These are phyloP conservation scores for Salicornia ramosissima DNA, from an alignment of 148 eudicot genomes.

Conservation along the genomic window DNA sequence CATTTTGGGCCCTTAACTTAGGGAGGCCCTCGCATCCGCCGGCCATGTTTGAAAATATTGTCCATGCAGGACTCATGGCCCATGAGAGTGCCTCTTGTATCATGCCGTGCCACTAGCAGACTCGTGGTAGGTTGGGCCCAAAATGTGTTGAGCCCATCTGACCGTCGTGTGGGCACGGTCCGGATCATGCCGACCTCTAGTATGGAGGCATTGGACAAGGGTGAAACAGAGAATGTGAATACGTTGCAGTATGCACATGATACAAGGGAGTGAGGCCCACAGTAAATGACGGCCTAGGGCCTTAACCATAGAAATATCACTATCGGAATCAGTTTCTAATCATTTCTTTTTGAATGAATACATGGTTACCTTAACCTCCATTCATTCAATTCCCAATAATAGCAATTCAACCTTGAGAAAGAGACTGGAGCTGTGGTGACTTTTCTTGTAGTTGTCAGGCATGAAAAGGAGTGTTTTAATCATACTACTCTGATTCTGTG, in stretches of 20 bases:
- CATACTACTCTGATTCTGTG: constrained; percentile 27
- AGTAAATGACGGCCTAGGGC: constrained; percentile 1
- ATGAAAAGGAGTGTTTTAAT: not conserved
- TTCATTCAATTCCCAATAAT: constrained; percentile 7
- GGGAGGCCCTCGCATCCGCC: too few relatives aligned
- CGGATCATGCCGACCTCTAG: too few relatives aligned
- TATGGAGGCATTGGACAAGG: too few relatives aligned
- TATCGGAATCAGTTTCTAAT: not conserved
- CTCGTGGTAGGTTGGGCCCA: not conserved
- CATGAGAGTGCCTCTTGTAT: too few relatives aligned
- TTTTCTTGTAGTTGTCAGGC: constrained; percentile 1
- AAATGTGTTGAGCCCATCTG: too few relatives aligned
- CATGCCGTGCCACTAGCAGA: too few relatives aligned
- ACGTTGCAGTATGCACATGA: constrained; percentile 1
- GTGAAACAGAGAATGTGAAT: constrained; percentile 12
- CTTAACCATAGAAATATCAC: constrained; percentile 10
- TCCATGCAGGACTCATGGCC: too few relatives aligned
- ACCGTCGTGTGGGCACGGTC: too few relatives aligned
- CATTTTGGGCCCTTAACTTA: too few relatives aligned
- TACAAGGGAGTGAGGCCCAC: constrained; percentile 8
- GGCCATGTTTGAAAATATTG: too few relatives aligned
- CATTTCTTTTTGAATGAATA: constrained; percentile 15
- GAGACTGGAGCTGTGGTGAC: constrained; percentile 11
- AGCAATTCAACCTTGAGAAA: constrained; percentile 14
- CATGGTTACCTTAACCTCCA: constrained; percentile 21